Base-by-base conservation (phyloP, 805 yeast species). In the Candida insectalens region DNA sequence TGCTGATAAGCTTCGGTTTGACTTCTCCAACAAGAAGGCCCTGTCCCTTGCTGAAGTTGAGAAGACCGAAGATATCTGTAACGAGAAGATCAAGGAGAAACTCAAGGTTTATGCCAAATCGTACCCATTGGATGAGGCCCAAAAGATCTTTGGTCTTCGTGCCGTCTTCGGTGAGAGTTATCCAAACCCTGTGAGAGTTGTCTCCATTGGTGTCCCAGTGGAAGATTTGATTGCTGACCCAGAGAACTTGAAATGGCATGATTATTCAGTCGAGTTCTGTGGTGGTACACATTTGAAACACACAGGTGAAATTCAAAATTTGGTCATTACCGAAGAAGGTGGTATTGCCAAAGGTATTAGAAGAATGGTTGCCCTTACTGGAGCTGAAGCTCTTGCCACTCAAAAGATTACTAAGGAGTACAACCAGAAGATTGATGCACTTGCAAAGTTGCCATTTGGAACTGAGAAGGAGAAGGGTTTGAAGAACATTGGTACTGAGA, bases 301-400 rank as follows among this genome's bases (percentile, higher is more conserved):
- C 60, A 89, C 97, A 14, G 82, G 89, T 40, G 97, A 89, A 40
- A 92, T 92, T 56, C 87, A 87, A 58, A 89, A 83, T 46, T 73
- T 92, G 44, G 83, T 92, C 23, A 72, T 92, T 35, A 66, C 81
- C 42, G 99, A 92, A 67, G 99, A 92, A 63, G 74, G 84, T 43
- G 97, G 98, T 62, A 92, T 92, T 59, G 97, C 98, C 40, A 92
- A 92, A 66, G 99, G 99, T 62, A 85, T 87, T 42, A 78, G 99
- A 65, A 84, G 99, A 70, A 83, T 92, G 56, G 96, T 92, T 37
- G 97, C 96, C 19, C 95, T 92, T 34, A 83, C 96, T 13, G 97
- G 97, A 31, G 66, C 74, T 34, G 94, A 77, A 43, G 97, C 98
- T 12, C 77, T 74, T 49, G 89, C 77, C 49, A 96, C 87, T 34